Base-by-base conservation (phyloP, 2,329 filamentous ascomycete species). In the Drechmeria coniospora region DNA sequence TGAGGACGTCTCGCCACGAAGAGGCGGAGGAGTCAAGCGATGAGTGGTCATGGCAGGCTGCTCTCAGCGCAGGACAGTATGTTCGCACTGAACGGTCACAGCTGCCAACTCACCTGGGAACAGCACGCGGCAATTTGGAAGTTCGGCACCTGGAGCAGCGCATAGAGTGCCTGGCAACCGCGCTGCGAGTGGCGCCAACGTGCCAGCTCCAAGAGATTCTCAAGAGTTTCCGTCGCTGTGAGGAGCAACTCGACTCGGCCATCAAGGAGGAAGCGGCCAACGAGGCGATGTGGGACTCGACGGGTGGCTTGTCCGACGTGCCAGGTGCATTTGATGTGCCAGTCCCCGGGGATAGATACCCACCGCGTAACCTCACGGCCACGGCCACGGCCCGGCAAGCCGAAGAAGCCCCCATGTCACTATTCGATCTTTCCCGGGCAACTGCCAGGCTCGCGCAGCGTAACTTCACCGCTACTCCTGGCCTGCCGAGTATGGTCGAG, bases 111-210 rank as follows among this genome's bases (percentile, higher is more conserved):
- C 69, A 74, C 42, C 52, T 74, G 14, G 64, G 72, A 24, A 72
- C 69, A 18, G 59, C 66, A 11, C 71, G 59, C 42, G 63, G 66
- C 39, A 66, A 74, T 49, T 54, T 61, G 15, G 59, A 73, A 32
- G 67, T 90, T 28, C 68, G 79, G 17, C 74, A 81, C 38, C 58
- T 90, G 1, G 79, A 87, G 41, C 81, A 87, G 46, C 71, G 81
- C 14, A 80, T 84, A 46, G 82, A 87, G 41, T 78, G 84, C 21
- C 59, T 92, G 2, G 74, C 78, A 1, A 74, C 78, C 9, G 79
- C 82, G 1, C 60, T 90, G 12, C 66, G 81, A 7, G 67, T 86
- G 27, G 79, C 80, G 0, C 82, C 81, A 1, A 55, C 72, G 0
- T 57, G 64, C 1, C 71, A 78, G 9, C 62, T 90, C 1, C 74